Evolutionary conservation across 345 rosid species (phyloP).

Genomic region (Murraya paniculata): DNA sequence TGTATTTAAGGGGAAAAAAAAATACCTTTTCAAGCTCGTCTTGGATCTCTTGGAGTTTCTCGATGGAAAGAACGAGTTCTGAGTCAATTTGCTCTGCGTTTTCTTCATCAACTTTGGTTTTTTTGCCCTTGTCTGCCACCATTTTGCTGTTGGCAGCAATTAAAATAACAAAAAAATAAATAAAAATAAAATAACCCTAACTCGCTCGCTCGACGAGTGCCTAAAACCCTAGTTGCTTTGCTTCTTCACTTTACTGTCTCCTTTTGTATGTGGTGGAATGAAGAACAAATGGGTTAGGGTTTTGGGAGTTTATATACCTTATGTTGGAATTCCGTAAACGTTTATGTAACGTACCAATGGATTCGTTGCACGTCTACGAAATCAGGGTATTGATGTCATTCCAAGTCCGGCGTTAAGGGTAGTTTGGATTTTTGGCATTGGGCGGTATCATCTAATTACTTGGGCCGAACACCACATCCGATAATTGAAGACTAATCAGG

Average conservation of each 20-base stretch:
- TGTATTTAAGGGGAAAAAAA: background rate
- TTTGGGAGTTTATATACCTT: constrained; percentile 48
- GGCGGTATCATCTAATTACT: background rate
- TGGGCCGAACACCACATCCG: background rate
- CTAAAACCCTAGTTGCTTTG: constrained; percentile 46
- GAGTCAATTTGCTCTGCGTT: constrained; percentile 63
- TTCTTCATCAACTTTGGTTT: constrained; percentile 71
- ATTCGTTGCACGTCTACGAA: background rate
- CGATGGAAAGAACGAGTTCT: constrained; percentile 82
- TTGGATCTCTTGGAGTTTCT: constrained; percentile 94
- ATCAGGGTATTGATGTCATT: constrained; percentile 6
- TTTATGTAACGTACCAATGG: constrained; percentile 1
- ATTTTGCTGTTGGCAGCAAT: constrained; percentile 27
- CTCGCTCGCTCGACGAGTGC: constrained; percentile 1
- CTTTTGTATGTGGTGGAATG: constrained; percentile 14
- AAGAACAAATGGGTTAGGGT: constrained; percentile 51
- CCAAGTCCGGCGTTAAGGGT: background rate
- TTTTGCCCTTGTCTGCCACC: constrained; percentile 87
- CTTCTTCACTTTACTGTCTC: background rate
- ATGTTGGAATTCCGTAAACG: background rate
- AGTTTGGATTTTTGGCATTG: background rate
- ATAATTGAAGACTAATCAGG: background rate
- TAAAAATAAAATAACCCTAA: constrained; percentile 16
- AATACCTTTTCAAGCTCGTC: constrained; percentile 95
- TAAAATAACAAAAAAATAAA: background rate